Percentiles rank a stretch among this genome's conserved stretches.
Evolutionary conservation across 2,329 filamentous ascomycete species (phyloP).

Genomic region (Trichoderma aggressivum): DNA sequence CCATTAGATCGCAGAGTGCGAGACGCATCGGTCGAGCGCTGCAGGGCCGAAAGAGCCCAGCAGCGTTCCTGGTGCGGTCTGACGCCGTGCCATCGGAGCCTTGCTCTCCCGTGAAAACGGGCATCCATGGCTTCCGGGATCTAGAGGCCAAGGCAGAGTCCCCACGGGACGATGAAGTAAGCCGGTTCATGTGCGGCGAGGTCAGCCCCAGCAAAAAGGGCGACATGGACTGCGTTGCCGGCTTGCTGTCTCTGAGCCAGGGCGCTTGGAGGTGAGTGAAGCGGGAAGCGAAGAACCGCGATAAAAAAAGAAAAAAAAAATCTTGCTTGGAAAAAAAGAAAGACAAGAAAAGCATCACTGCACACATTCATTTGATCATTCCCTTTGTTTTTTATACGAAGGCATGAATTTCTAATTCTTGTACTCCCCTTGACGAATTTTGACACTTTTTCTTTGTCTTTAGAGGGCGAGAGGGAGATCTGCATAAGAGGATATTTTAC

Average conservation of each 20-base stretch:
- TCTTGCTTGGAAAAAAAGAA: neutral
- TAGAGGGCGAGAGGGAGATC: neutral
- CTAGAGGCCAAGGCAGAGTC: conserved; percentile 19
- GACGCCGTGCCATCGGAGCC: conserved; percentile 41
- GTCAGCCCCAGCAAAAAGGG: conserved; percentile 68
- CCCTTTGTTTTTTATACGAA: conserved; percentile 1
- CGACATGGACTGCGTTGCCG: conserved; percentile 85
- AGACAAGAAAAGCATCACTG: neutral
- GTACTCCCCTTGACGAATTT: neutral
- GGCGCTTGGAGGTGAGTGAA: conserved; percentile 81
- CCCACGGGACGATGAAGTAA: conserved; percentile 56
- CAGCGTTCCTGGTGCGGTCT: conserved; percentile 35
- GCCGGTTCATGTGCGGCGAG: conserved; percentile 67
- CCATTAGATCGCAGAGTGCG: conserved; percentile 32
- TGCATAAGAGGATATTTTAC: neutral
- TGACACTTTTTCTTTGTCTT: neutral
- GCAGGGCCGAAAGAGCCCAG: conserved; percentile 38
- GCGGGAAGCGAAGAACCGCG: neutral
- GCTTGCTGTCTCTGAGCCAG: conserved; percentile 83
- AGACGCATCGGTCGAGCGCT: conserved; percentile 42
- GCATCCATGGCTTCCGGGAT: conserved; percentile 54
- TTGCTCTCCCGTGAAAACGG: conserved; percentile 31
- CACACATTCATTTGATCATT: conserved; percentile 4
- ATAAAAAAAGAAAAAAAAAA: neutral
- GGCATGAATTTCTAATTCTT: neutral